Evolutionary conservation across 2,329 filamentous ascomycete genomes (phyloP).

Genomic region (Aspergillus transmontanensis): DNA sequence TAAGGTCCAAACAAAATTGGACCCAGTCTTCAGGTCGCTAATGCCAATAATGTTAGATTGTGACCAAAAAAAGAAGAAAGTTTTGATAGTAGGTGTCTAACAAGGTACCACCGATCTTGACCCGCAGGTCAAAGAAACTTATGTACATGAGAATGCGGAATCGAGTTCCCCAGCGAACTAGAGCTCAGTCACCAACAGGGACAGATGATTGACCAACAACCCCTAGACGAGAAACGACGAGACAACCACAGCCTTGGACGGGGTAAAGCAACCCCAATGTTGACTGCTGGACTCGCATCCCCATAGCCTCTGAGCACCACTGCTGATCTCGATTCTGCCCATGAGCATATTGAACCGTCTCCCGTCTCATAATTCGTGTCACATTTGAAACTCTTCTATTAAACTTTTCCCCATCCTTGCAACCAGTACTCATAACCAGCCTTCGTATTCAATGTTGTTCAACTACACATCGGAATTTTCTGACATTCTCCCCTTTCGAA

Average conservation of each 20-base stretch:
- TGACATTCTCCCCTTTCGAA: background rate
- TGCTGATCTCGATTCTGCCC: conserved; percentile 20
- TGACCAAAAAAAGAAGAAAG: conserved; percentile 9
- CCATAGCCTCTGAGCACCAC: conserved; percentile 12
- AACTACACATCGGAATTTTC: conserved; percentile 1
- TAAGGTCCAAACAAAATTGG: background rate
- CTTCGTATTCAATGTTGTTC: conserved; percentile 1
- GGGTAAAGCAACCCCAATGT: conserved; percentile 8
- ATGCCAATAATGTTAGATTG: background rate
- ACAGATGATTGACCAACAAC: conserved; percentile 18
- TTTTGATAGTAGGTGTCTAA: conserved; percentile 17
- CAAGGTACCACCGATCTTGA: conserved; percentile 28
- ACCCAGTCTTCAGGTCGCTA: background rate
- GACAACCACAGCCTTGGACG: conserved; percentile 8
- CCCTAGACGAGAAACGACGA: conserved; percentile 9
- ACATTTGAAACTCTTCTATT: conserved; percentile 27
- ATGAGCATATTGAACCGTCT: conserved; percentile 28
- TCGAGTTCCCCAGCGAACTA: conserved; percentile 22
- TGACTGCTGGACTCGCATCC: conserved; percentile 7
- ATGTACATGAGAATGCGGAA: conserved; percentile 40
- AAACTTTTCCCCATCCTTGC: conserved; percentile 23
- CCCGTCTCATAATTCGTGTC: conserved; percentile 31
- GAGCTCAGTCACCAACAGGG: conserved; percentile 16
- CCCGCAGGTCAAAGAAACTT: conserved; percentile 29
- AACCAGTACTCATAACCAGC: background rate